These are phyloP conservation scores for Physcia stellaris DNA, from an alignment of 495 filamentous ascomycete genomes.

Conservation along the genomic window DNA sequence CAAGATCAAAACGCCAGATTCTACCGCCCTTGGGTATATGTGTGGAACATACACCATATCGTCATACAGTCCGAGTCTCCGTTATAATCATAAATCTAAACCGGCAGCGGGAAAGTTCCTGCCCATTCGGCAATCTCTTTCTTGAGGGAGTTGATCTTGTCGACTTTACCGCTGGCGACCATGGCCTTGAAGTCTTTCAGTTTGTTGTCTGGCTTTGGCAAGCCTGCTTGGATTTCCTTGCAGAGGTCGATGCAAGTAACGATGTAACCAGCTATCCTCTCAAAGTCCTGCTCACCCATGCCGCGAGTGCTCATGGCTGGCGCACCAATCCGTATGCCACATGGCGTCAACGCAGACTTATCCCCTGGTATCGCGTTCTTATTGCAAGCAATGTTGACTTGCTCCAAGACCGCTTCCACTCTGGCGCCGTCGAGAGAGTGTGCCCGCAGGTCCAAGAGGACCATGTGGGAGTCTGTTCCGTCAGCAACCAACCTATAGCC, in stretches of 20 bases:
- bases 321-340: conserved; percentile 88
- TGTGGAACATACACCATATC: background rate
- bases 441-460: conserved; percentile 78
- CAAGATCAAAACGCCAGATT: too few species aligned
- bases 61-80: too few species aligned
- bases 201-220: conserved; percentile 97
- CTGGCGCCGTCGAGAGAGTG: conserved; percentile 80
- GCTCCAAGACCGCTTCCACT: conserved; percentile 91
- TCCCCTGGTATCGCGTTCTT: conserved; percentile 98
- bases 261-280: conserved; percentile 79
- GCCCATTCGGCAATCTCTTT: conserved; percentile 87
- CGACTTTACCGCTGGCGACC: conserved; percentile 61
- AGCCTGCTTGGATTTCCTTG: conserved; percentile 65
- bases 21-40: background rate
- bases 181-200: conserved; percentile 98
- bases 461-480: conserved; percentile 97
- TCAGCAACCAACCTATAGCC: conserved; percentile 89
- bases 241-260: conserved; percentile 68
- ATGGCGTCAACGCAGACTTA: conserved; percentile 91
- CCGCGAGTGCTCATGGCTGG: conserved; percentile 95
- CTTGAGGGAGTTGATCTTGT: conserved; percentile 67
- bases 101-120: conserved; percentile 81
- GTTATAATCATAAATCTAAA: too few species aligned
- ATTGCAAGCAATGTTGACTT: conserved; percentile 98
- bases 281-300: conserved; percentile 87